Evolutionary conservation across 2,329 filamentous ascomycete genomes (phyloP).

Genomic region (Cladorrhinum sp.): DNA sequence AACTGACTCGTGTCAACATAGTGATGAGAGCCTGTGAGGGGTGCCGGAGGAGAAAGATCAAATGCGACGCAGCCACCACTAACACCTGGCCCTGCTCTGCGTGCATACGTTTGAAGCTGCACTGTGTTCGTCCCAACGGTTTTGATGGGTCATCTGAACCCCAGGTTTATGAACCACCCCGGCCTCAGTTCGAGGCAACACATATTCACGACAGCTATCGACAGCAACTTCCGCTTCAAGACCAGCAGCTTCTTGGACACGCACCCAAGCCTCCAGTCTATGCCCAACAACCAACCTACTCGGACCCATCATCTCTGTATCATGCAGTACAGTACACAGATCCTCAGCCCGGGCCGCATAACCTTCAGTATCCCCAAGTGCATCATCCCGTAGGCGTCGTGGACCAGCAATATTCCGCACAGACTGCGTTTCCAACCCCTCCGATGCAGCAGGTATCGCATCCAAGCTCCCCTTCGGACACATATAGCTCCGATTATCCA

Average conservation of each 20-base stretch:
- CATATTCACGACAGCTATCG: slow-evolving; percentile 48
- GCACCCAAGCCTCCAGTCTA: slow-evolving; percentile 48
- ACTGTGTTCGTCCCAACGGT: slow-evolving; percentile 86
- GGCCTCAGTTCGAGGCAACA: slow-evolving; percentile 40
- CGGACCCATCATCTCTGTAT: slow-evolving; percentile 43
- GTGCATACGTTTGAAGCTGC: slow-evolving; percentile 85
- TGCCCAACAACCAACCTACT: slow-evolving; percentile 48
- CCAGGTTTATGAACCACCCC: slow-evolving; percentile 49
- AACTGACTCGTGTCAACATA: slow-evolving; percentile 36
- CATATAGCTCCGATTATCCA: slow-evolving; percentile 62
- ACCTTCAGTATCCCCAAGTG: slow-evolving; percentile 53
- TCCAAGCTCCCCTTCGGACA: slow-evolving; percentile 44
- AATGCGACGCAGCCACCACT: slow-evolving; percentile 94
- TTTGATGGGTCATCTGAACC: slow-evolving; percentile 59
- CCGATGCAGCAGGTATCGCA: slow-evolving; percentile 45
- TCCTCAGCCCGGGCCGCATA: slow-evolving; percentile 42
- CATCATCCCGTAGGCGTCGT: slow-evolving; percentile 48
- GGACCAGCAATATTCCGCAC: slow-evolving; percentile 49
- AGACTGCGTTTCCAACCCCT: slow-evolving; percentile 53
- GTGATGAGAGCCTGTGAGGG: slow-evolving; percentile 98
- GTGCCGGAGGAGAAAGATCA: slow-evolving; percentile 92
- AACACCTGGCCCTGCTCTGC: slow-evolving; percentile 97
- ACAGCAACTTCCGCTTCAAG: slow-evolving; percentile 34
- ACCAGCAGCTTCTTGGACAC: slow-evolving; percentile 42
- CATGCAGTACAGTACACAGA: slow-evolving; percentile 47